Conservation (phyloP, 1,284 basidiomycete species). For the Fomitopsis schrenkii region DNA sequence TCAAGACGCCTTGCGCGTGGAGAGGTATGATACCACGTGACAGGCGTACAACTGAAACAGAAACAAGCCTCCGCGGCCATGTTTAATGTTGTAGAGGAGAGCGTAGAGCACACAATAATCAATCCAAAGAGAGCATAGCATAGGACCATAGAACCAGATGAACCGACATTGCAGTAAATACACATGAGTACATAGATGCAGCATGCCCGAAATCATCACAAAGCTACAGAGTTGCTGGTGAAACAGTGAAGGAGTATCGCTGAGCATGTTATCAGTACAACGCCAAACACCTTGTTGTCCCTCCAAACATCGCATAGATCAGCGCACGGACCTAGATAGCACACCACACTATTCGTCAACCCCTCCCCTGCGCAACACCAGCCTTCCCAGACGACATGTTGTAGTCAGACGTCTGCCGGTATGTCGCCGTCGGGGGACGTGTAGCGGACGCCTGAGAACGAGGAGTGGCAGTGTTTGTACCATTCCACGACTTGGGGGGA, state of each 20-base stretch:
- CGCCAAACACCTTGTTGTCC: background rate
- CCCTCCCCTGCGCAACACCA: slow-evolving; percentile 16
- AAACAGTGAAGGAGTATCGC: background rate
- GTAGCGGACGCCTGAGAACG: slow-evolving; percentile 21
- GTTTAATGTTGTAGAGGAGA: too few relatives aligned
- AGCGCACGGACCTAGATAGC: slow-evolving; percentile 1
- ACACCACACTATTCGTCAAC: background rate
- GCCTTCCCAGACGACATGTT: slow-evolving; percentile 2
- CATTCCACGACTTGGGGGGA: slow-evolving; percentile 70
- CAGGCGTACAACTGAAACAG: background rate
- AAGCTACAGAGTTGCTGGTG: slow-evolving; percentile 4
- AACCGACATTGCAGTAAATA: slow-evolving; percentile 3
- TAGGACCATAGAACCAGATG: background rate
- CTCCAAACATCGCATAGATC: background rate
- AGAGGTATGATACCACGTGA: slow-evolving; percentile 1
- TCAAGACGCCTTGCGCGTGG: background rate
- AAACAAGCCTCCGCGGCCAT: too few relatives aligned
- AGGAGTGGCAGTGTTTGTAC: slow-evolving; percentile 23
- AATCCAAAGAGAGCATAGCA: background rate
- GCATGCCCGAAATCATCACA: background rate
- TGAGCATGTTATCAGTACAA: background rate
- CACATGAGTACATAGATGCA: slow-evolving; percentile 1
- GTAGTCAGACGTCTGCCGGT: slow-evolving; percentile 14
- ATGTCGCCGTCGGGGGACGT: slow-evolving; percentile 7
- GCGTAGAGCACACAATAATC: background rate